Evolutionary conservation across 2,329 filamentous ascomycete genomes (phyloP), one percentile per base, ranked within the genome.

Genomic region (Lizonia empirigonia): DNA sequence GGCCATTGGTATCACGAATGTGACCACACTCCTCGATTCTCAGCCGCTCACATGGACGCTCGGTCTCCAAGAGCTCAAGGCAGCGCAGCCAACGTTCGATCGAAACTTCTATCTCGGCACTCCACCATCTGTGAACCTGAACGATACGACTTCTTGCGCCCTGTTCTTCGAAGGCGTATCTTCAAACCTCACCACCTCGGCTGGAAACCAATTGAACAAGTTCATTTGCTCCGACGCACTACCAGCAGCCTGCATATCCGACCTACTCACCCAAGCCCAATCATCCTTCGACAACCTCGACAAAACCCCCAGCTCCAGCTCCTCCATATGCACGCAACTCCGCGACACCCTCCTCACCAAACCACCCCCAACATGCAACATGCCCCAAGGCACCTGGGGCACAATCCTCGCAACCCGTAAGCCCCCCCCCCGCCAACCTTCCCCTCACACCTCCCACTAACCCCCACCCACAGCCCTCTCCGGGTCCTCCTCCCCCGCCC

Each of bases 11-110:
- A 42, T 53, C 16, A 44, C 37, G 12, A 47, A 47, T 13, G n/a
- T 53, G 1, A 37, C 38, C 15, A 53, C 44, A 5, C 15, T 23
- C 7, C 26, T 53, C 18, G 23, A 37, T 16, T 13, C 30, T 16
- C 22, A 32, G 29, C 50, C 50, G n/a, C 38, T 53, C 16, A 53
- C 50, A 15, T 53, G 50, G 50, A 53, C 50, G 5, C 26, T 47
- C 18, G 48, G 48, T 6, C 44, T 47, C 16, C 35, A 47, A 27
- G 44, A 47, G 24, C 35, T 33, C 16, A 38, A 38, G n/a, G 19
- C 18, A n/a, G 32, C 27, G 5, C 7, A 39, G 7, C 34, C 19
- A 18, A 26, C 27, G 4, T 51, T 36, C n/a, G 50, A 53, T 29
- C 50, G 37, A 8, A 53, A 48, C 24, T 53, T 23, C 38, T 48